Evolutionary conservation across 345 rosid genomes (phyloP).

Genomic region (Eutrema japonicum): DNA sequence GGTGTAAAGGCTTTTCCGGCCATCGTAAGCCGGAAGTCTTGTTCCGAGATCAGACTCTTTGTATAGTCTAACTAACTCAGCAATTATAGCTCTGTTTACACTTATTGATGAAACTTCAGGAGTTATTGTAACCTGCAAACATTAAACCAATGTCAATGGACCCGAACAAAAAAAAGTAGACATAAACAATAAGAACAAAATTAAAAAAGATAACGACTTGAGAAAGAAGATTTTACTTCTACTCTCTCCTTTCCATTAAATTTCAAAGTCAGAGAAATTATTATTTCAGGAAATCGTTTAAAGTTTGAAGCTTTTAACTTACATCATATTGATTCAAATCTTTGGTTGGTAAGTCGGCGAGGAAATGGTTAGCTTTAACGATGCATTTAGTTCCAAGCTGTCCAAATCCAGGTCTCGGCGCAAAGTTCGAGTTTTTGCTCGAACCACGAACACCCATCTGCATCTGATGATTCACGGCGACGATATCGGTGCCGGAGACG

Average conservation of each 20-base stretch:
- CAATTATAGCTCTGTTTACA: slow-evolving; percentile 89
- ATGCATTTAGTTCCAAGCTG: slow-evolving; percentile 87
- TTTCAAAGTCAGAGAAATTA: not conserved
- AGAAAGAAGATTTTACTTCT: not conserved
- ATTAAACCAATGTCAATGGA: slow-evolving; percentile 43
- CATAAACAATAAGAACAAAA: slow-evolving; percentile 51
- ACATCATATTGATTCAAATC: slow-evolving; percentile 98
- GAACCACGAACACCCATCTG: slow-evolving; percentile 68
- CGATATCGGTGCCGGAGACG: slow-evolving; percentile 15
- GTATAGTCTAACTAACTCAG: slow-evolving; percentile 86
- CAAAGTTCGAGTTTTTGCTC: slow-evolving; percentile 75
- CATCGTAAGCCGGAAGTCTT: slow-evolving; percentile 98
- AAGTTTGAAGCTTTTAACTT: slow-evolving; percentile 32
- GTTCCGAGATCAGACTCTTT: slow-evolving; percentile 89
- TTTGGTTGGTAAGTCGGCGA: slow-evolving; percentile 86
- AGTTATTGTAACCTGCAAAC: slow-evolving; percentile 85
- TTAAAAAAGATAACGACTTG: slow-evolving; percentile 32
- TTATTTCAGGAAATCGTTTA: slow-evolving; percentile 1
- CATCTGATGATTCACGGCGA: slow-evolving; percentile 40
- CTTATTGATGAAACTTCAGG: slow-evolving; percentile 91
- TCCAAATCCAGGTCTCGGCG: slow-evolving; percentile 89
- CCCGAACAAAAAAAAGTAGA: slow-evolving; percentile 32
- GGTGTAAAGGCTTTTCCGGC: slow-evolving; percentile 93
- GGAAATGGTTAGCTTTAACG: slow-evolving; percentile 98
- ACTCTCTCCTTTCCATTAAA: slow-evolving; percentile 32